These are phyloP conservation scores for Neotropicomus parvogracilis DNA, from an alignment of 1,284 basidiomycete species.

Conservation along the genomic window DNA sequence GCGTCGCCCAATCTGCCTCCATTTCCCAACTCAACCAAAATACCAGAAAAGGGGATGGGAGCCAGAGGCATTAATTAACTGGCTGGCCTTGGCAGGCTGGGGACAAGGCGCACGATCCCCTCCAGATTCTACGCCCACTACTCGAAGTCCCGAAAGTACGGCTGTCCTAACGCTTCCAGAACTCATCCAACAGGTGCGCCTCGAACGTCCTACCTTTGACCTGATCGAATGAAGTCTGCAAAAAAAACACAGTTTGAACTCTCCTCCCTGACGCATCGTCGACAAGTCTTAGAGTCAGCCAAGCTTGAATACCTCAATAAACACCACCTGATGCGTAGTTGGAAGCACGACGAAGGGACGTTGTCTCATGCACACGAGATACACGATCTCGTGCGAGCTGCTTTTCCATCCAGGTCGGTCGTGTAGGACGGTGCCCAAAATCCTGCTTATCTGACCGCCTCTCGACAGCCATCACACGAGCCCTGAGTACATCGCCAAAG, in stretches of 20 bases:
- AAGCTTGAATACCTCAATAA: constrained; percentile 80
- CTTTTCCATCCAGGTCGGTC: constrained; percentile 39
- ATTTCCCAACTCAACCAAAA: constrained; percentile 1
- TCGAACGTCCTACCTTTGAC: background rate
- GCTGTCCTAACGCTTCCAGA: constrained; percentile 61
- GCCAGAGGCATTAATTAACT: constrained; percentile 86
- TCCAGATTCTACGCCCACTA: constrained; percentile 16
- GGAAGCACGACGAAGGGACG: constrained; percentile 44
- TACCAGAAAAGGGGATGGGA: constrained; percentile 78
- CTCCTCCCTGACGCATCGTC: constrained; percentile 66
- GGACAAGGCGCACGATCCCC: constrained; percentile 40
- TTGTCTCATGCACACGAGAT: constrained; percentile 47
- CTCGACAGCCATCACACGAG: constrained; percentile 45
- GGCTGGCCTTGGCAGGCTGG: constrained; percentile 93
- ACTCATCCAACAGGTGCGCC: constrained; percentile 56
- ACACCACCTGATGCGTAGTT: constrained; percentile 58
- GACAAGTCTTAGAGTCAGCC: constrained; percentile 64
- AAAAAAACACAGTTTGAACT: constrained; percentile 59
- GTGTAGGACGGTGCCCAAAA: background rate
- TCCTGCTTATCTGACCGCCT: background rate
- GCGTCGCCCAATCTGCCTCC: constrained; percentile 20
- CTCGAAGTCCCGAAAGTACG: constrained; percentile 60
- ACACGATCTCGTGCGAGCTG: constrained; percentile 42
- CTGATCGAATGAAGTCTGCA: background rate
- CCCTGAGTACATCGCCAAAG: constrained; percentile 54